phyloP scores from a whole-genome alignment of 495 filamentous ascomycete species.

The Trichocladium antarcticum region DNA sequence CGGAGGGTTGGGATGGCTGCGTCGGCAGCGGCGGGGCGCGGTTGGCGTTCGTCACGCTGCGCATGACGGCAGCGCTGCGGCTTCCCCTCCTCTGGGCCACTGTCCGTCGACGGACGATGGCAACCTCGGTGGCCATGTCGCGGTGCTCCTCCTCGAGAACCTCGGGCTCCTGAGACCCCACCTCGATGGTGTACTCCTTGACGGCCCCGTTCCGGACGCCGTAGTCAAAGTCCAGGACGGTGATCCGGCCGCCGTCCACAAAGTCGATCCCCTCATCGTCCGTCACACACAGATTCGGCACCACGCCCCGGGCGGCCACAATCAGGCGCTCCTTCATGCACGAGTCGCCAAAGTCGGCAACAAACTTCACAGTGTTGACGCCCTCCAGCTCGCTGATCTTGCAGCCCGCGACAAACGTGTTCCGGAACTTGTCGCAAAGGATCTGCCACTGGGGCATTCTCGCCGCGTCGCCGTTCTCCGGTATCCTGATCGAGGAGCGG shows the following conservation, averaged over 20 bases:
- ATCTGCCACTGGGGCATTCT: conserved; percentile 57
- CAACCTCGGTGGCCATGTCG: conserved; percentile 71
- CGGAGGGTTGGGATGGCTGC: conserved; percentile 7
- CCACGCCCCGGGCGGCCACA: conserved; percentile 64
- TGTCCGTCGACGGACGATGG: conserved; percentile 66
- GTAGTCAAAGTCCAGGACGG: conserved; percentile 65
- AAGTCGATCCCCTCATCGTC: conserved; percentile 65
- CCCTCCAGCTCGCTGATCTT: conserved; percentile 46
- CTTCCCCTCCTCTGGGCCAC: conserved; percentile 44
- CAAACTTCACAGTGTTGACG: conserved; percentile 52
- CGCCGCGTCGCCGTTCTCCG: conserved; percentile 24
- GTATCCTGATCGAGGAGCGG: conserved; percentile 26
- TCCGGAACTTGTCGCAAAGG: conserved; percentile 53
- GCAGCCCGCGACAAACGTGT: conserved; percentile 50
- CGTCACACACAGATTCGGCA: conserved; percentile 44
- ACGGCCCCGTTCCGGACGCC: conserved; percentile 43
- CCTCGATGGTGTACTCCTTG: conserved; percentile 55
- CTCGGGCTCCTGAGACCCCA: conserved; percentile 59
- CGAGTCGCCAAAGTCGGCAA: conserved; percentile 37
- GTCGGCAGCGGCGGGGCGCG: conserved; percentile 17
- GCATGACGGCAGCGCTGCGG: conserved; percentile 29
- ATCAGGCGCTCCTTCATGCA: conserved; percentile 51
- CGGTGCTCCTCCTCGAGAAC: conserved; percentile 61
- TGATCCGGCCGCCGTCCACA: conserved; percentile 72
- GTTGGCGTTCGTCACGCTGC: conserved; percentile 22